Evolutionary conservation across 176 grass and related monocot species (phyloP), one percentile per base, ranked within the genome.

Genomic region (Poa pratensis): DNA sequence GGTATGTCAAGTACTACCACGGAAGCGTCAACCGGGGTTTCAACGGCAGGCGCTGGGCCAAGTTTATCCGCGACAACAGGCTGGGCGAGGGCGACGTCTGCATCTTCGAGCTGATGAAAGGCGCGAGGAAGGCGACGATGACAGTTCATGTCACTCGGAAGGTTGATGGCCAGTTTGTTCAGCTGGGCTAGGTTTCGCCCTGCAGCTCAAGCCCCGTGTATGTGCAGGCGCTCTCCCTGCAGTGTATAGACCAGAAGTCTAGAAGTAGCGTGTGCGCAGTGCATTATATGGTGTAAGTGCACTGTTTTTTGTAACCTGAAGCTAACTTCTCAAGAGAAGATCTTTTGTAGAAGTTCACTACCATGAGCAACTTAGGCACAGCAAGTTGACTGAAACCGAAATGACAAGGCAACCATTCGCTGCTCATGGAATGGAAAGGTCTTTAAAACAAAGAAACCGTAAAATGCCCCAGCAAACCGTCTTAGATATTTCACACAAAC

Each of bases 21-120:
- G 4, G 13, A 0, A 17, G 16, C 2, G 2, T 14, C 20, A 10
- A 1, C 75, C 60, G 59, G 11, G 28, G 39, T 20, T 20, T 94
- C 71, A 7, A 52, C 50, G 15, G 34, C 12, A 12, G 45, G 32
- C 64, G 73, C 6, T 89, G 88, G 88, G 30, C 20, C 77, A 69
- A 74, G 18, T 87, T 91, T 67, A 69, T 86, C 5, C 8, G 5
- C 0, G 77, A 81, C 13, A 85, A 85, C 26, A 48, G 74, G 30
- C 73, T 91, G 20, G 28, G 49, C 14, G 71, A 81, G 19, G 87
- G 73, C 5, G 15, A 87, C 20, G 9, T 87, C 34, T 89, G 92
- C 2, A 0, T 78, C 34, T 89, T 89, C 12, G 83, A 94, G 63
- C 53, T 94, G 68, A 82, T 78, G 53, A 90, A 73, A 77, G 27